Percentiles rank a stretch among this genome's conserved stretches.
Conservation (phyloP, 2,329 filamentous ascomycete genomes). For the Sclerotinia borealis region DNA sequence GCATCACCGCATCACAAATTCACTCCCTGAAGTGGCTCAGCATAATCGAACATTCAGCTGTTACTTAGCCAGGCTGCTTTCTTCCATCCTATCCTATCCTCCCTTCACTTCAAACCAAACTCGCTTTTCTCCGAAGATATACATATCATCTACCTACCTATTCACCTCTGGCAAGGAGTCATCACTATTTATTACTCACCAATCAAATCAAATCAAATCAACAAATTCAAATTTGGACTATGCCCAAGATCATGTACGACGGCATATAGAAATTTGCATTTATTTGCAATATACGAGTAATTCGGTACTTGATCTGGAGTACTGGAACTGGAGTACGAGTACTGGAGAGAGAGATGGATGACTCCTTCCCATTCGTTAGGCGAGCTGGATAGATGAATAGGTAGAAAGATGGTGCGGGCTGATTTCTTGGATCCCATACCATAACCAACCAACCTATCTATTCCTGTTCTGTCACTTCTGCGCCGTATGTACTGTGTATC, state of each 20-base stretch:
- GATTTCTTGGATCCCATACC: background rate
- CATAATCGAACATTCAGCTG: conserved; percentile 10
- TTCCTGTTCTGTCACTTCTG: no score
- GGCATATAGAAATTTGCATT: background rate
- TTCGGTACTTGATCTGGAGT: no score
- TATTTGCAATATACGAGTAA: no score
- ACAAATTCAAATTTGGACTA: background rate
- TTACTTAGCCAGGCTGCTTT: background rate
- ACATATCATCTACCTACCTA: no score
- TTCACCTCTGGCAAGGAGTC: no score
- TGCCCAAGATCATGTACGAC: conserved; percentile 14
- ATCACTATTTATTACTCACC: background rate
- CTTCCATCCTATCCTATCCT: no score
- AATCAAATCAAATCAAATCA: background rate
- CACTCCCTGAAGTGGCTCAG: conserved; percentile 2
- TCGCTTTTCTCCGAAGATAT: background rate
- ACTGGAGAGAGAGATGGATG: background rate
- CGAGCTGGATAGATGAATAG: background rate
- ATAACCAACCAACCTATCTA: no score
- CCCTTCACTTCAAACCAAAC: no score
- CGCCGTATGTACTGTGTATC: no score
- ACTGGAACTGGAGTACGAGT: no score
- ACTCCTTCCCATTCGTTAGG: background rate
- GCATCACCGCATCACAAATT: no score
- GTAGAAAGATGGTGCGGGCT: background rate